Base-by-base conservation (phyloP, 441 rosid genomes). In the Gossypium davidsonii region DNA sequence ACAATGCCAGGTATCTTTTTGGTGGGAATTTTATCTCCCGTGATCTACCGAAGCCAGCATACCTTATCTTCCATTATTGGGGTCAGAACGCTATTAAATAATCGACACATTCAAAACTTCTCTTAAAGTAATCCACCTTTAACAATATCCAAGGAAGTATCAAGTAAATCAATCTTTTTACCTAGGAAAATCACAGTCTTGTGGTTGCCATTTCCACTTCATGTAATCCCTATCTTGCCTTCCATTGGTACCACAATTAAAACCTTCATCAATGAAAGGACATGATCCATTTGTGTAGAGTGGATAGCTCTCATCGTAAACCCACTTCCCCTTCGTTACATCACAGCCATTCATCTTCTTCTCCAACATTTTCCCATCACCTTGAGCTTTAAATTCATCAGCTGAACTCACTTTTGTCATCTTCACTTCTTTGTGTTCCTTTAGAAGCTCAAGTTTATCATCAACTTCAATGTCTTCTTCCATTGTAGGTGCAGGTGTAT, bases 161-260 rank as follows among this genome's bases (percentile, higher is more conserved):
- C 9, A 56, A 70, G 37, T 2, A 26, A 67, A 34, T 44, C 14
- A 51, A 67, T 31, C 66, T 48, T 37, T 37, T 37, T 74, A 94
- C 97, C 97, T 92, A 37, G 95, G 94, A 64, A 83, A 77, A 73
- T 84, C 87, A 82, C 98, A 92, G 73, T 83, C 90, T 49, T 71
- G 86, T 44, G 90, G 89, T 67, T 86, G 89, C 98, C 97, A 94
- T 81, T 89, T 87, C 97, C 91, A 92, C 65, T 91, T 90, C 92
- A 75, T 83, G 85, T 88, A 89, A 70, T 76, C 73, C 62, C 81
- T 80, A 69, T 94, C 93, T 20, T 80, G 69, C 73, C 97, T 87
- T 64, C 97, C 97, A 79, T 92, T 94, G 51, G 86, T 88, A 42
- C 74, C 79, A 79, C 98, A 94, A 71, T 79, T 86, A 77, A 94